Conservation (phyloP, 352 stramenopile genomes). For the Globisporangium okanoganense region DNA sequence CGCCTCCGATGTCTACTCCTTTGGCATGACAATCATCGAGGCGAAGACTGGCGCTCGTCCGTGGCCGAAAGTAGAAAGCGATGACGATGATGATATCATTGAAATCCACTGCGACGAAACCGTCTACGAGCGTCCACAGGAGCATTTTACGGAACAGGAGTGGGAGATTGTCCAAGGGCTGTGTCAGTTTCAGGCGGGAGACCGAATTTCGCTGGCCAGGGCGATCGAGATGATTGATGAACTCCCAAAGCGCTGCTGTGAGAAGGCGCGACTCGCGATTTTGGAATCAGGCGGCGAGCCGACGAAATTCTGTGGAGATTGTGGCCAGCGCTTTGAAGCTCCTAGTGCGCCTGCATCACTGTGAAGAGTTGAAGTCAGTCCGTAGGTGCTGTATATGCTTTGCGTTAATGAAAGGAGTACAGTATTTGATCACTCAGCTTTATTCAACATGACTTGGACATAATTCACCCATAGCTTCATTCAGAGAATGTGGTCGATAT, state of each 20-base stretch:
- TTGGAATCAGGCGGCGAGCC: neutral
- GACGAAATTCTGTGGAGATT: neutral
- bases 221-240: neutral
- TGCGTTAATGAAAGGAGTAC: no score
- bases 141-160: neutral
- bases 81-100: neutral
- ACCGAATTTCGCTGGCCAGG: neutral
- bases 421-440: no score
- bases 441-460: no score
- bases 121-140: neutral
- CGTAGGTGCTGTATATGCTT: no score
- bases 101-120: neutral
- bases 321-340: neutral
- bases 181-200: neutral
- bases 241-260: neutral
- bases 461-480: no score
- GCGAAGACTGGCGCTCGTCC: neutral
- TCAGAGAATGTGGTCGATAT: no score
- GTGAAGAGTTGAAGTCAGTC: neutral
- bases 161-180: neutral
- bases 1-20: neutral
- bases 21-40: neutral
- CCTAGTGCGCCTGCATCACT: neutral
- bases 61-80: neutral
- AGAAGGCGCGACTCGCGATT: neutral